A percentile compares a stretch with the other conserved stretches of the same genome.
phyloP scores from a whole-genome alignment of 768 basidiomycete genomes.

The Suillus fuscotomentosus region DNA sequence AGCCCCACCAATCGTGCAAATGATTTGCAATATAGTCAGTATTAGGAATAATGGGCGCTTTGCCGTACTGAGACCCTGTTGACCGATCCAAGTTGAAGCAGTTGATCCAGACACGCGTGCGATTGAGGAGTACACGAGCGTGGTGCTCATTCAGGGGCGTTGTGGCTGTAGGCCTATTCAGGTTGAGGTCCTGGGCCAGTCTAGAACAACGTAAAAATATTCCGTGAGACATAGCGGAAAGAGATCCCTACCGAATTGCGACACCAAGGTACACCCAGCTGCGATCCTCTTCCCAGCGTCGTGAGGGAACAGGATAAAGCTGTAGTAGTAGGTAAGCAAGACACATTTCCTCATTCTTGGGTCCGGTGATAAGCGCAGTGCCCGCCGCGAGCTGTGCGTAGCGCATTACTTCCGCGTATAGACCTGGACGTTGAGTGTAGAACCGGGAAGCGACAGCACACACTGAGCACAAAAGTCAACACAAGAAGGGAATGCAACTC shows the following conservation, averaged over 20 bases:
- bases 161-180: conserved; percentile 74
- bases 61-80: conserved; percentile 85
- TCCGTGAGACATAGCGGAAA: neutral
- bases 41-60: conserved; percentile 75
- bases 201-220: conserved; percentile 37
- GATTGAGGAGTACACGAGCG: conserved; percentile 84
- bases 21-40: conserved; percentile 75
- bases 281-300: conserved; percentile 86
- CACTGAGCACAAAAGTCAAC: conserved; percentile 43
- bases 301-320: conserved; percentile 71
- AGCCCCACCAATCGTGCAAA: conserved; percentile 68
- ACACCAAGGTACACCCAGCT: conserved; percentile 89
- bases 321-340: conserved; percentile 81
- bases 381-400: conserved; percentile 78
- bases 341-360: conserved; percentile 81
- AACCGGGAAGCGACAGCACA: conserved; percentile 88
- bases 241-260: conserved; percentile 67
- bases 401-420: conserved; percentile 72
- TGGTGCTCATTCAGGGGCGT: conserved; percentile 78
- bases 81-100: conserved; percentile 92
- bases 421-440: conserved; percentile 63
- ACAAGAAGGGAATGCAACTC: neutral
- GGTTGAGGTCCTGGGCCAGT: conserved; percentile 85
- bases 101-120: conserved; percentile 87
- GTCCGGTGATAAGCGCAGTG: conserved; percentile 69